Evolutionary conservation across 2,329 filamentous ascomycete genomes (phyloP), one percentile per base, ranked within the genome.

Genomic region (Monosporascus cannonballus): DNA sequence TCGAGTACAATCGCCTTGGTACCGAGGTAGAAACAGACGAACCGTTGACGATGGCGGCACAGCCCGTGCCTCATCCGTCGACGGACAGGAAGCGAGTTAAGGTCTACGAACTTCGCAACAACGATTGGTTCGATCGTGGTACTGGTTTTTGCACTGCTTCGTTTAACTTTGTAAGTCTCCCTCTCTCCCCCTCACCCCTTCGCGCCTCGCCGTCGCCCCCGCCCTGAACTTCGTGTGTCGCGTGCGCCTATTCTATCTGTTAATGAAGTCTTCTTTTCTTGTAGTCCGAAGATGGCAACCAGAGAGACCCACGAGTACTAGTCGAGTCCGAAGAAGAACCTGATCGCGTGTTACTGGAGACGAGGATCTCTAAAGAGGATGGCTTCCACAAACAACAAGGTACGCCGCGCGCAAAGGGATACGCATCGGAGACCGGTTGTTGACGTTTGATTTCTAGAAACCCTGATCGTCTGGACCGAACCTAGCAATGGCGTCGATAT

Each of bases 341-440:
- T 48, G 83, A 88, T 50, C 84, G 90, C 58, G 81, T 90, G 58
- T 77, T 99, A 38, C 78, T 99, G 54, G 90, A 96, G 71, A 96
- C 93, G 38, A 87, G 83, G 66, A 95, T 99, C 59, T 84, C 85
- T 56, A 96, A 91, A 70, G 92, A 96, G 66, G 93, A 97, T 81
- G 89, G 89, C 54, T 97, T 97, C 68, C 92, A 97, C 73, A 96
- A 96, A 73, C 94, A 99, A 71, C 93, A 97, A 86, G 90, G 90
- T 87, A 81, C 64, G 75, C 68, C 51, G 30, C 49, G 36, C 55
- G 30, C 50, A n/a, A 47, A 49, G 53, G 51, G 51, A 22, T 38
- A 46, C 20, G 11, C 44, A 20, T 38, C 30, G 3, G 18, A 42
- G 52, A 22, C n/a, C 11, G 8, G 39, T 36, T 47, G 30, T 48